phyloP scores from a whole-genome alignment of 345 rosid species.

The Noccaea bulbosa region DNA sequence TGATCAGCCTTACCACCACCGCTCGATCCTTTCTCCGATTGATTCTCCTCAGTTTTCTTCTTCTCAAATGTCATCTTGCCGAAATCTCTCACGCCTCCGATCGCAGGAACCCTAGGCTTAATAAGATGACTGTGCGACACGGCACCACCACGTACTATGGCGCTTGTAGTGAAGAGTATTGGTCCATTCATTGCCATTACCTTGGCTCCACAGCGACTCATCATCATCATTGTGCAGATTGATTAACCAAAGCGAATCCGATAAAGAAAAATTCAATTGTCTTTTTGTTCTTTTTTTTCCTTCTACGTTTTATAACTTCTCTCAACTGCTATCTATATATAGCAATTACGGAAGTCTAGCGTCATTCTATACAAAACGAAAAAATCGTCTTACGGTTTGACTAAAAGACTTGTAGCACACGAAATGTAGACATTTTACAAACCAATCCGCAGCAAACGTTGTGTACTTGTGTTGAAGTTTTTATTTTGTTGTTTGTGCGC shows the following conservation, averaged over 20 bases:
- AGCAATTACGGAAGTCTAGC: conserved; percentile 28
- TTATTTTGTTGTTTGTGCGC: no score
- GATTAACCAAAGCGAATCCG: no score
- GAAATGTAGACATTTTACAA: conserved; percentile 27
- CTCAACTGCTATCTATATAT: conserved; percentile 19
- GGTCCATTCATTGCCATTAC: conserved; percentile 18
- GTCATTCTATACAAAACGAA: conserved; percentile 18
- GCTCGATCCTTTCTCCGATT: conserved; percentile 5
- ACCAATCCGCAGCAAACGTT: conserved; percentile 6
- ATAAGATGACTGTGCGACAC: conserved; percentile 11
- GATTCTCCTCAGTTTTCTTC: conserved; percentile 7
- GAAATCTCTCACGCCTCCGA: conserved; percentile 11
- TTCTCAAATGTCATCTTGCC: conserved; percentile 41
- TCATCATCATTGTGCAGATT: conserved; percentile 34
- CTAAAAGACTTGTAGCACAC: conserved; percentile 35
- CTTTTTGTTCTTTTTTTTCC: neutral
- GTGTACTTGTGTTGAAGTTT: no score
- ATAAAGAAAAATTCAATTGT: no score
- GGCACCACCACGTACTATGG: neutral
- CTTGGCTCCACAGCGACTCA: conserved; percentile 29
- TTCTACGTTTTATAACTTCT: neutral
- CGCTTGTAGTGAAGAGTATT: neutral
- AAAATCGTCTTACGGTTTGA: conserved; percentile 18
- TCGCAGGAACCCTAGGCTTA: conserved; percentile 11
- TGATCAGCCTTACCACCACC: conserved; percentile 27